A percentile compares a stretch with the other conserved stretches of the same genome.
Conservation (phyloP, 257 asterid species). For the Striga asiatica region DNA sequence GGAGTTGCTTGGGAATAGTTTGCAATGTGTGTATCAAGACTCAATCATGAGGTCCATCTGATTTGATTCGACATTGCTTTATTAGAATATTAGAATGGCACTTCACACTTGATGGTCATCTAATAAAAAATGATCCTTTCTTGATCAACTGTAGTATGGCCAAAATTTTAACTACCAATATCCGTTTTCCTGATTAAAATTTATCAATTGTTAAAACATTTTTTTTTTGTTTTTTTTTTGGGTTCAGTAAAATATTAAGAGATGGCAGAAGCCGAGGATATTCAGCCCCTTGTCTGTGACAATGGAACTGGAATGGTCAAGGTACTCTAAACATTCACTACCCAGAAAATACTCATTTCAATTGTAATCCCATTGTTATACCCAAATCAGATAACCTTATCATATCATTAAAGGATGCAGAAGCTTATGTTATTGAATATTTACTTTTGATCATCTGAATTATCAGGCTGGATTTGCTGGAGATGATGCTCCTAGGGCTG, state of each 20-base stretch:
- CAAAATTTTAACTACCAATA: too few relatives aligned
- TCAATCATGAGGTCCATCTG: background rate
- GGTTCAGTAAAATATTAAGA: slow-evolving; percentile 16
- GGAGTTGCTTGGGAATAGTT: too few relatives aligned
- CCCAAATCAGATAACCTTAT: background rate
- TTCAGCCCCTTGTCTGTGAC: slow-evolving; percentile 49
- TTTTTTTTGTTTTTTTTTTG: too few relatives aligned
- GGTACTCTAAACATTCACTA: slow-evolving; percentile 18
- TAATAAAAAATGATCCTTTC: background rate
- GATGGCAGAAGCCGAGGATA: slow-evolving; percentile 44
- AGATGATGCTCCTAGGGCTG: slow-evolving; percentile 58
- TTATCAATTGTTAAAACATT: background rate
- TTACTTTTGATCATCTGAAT: background rate
- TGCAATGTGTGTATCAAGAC: background rate
- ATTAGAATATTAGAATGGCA: background rate
- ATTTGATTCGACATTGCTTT: background rate
- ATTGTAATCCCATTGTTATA: background rate
- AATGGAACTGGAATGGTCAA: slow-evolving; percentile 59
- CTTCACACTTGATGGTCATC: background rate
- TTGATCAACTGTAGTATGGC: background rate
- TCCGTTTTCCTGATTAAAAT: background rate
- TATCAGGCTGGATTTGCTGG: slow-evolving; percentile 56
- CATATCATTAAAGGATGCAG: background rate
- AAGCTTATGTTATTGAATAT: background rate
- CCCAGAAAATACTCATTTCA: background rate